These are phyloP conservation scores for Kwoniella mangroviensis DNA, from an alignment of 768 basidiomycete genomes.

Conservation along the genomic window DNA sequence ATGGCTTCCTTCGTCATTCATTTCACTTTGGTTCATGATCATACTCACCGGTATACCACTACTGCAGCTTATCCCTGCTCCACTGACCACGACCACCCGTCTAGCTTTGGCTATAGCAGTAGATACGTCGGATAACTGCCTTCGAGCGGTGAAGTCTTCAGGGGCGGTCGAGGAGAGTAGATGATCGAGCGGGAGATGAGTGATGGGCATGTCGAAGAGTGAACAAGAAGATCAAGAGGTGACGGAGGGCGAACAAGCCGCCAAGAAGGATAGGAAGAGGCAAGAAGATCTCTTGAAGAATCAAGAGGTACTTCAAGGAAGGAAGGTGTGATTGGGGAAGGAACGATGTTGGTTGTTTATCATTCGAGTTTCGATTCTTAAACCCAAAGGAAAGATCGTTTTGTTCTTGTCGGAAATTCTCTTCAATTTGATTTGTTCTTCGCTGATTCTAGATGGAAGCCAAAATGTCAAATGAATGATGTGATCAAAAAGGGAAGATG, in stretches of 20 bases:
- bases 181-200: slow-evolving; percentile 48
- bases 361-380: background rate
- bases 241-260: background rate
- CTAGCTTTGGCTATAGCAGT: slow-evolving; percentile 79
- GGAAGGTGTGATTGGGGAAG: background rate
- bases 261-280: background rate
- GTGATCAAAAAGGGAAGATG: background rate
- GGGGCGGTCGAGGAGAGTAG: slow-evolving; percentile 38
- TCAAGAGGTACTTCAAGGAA: background rate
- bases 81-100: slow-evolving; percentile 86
- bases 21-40: background rate
- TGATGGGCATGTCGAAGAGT: slow-evolving; percentile 33
- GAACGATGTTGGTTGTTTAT: background rate
- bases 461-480: background rate
- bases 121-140: slow-evolving; percentile 70
- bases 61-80: slow-evolving; percentile 95
- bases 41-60: slow-evolving; percentile 88
- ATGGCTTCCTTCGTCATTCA: too few relatives aligned
- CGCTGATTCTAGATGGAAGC: too few relatives aligned
- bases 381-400: background rate
- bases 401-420: background rate
- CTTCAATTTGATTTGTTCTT: background rate
- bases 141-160: slow-evolving; percentile 42
- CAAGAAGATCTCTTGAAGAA: slow-evolving; percentile 1
- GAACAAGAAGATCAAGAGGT: background rate